A percentile compares a stretch with the other conserved stretches of the same genome.
Conservation (phyloP, 352 stramenopile species). For the Globisporangium nodosum region DNA sequence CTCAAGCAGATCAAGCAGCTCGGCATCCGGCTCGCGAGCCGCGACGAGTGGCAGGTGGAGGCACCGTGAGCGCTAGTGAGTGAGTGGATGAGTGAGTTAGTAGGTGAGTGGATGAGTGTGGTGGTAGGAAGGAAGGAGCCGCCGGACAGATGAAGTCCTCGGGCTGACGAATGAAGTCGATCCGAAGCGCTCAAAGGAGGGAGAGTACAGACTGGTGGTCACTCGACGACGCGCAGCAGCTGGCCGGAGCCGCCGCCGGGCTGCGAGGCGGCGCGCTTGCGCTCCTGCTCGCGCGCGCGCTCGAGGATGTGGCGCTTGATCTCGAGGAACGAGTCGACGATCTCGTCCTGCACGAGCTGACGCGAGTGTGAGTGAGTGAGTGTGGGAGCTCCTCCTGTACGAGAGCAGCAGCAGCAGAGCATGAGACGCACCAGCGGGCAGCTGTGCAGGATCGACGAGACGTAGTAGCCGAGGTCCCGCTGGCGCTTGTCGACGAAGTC, state of each 20-base stretch:
- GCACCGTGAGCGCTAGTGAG: background rate
- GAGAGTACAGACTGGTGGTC: background rate
- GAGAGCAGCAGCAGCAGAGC: no score
- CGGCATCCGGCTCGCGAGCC: conserved; percentile 41
- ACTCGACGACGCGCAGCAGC: conserved; percentile 10
- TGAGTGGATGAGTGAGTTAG: background rate
- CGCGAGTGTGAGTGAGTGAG: background rate
- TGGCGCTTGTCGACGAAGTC: conserved; percentile 87
- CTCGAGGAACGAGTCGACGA: conserved; percentile 86
- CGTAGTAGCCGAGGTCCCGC: conserved; percentile 82
- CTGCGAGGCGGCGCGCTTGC: conserved; percentile 14
- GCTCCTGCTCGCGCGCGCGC: conserved; percentile 45
- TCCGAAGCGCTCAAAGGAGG: background rate
- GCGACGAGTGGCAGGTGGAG: conserved; percentile 49
- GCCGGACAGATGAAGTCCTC: background rate
- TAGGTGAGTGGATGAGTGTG: background rate
- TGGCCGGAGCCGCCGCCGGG: conserved; percentile 1
- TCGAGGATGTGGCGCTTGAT: conserved; percentile 83
- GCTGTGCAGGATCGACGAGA: conserved; percentile 80
- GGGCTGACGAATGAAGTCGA: background rate
- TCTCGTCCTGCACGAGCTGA: conserved; percentile 80
- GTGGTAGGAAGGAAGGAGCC: no score
- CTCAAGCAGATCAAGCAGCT: conserved; percentile 88
- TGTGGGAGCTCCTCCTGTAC: background rate
- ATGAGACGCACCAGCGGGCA: conserved; percentile 41